phyloP scores from a whole-genome alignment of 148 eudicot genomes.

The Drosera capensis region DNA sequence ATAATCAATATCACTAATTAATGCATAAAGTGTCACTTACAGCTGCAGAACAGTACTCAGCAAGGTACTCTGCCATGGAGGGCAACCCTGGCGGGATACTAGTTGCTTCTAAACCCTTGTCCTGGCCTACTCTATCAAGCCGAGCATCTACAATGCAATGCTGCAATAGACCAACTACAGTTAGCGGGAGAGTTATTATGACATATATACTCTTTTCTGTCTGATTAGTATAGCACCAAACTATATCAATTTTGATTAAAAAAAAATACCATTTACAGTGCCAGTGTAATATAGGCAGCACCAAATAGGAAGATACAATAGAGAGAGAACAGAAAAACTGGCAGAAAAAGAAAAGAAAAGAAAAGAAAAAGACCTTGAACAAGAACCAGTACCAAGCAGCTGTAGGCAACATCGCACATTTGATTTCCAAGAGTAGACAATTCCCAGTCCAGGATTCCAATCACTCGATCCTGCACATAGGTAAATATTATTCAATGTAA shows the following conservation, averaged over 20 bases:
- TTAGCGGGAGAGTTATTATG: background rate
- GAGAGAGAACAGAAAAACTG: background rate
- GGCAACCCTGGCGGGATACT: conserved; percentile 86
- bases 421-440: conserved; percentile 93
- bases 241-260: background rate
- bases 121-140: conserved; percentile 30
- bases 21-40: conserved; percentile 28
- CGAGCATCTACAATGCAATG: conserved; percentile 42
- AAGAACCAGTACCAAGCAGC: conserved; percentile 55
- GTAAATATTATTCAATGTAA: background rate
- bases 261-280: background rate
- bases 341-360: background rate
- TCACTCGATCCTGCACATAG: conserved; percentile 90
- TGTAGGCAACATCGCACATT: conserved; percentile 96
- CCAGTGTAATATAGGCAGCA: no score
- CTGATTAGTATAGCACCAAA: no score
- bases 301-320: background rate
- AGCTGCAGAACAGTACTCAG: conserved; percentile 69
- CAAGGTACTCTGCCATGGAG: conserved; percentile 59
- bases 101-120: conserved; percentile 48
- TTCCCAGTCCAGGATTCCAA: conserved; percentile 98
- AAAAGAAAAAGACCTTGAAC: no score
- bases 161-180: conserved; percentile 21
- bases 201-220: background rate
- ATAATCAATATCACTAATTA: conserved; percentile 4